These are phyloP conservation scores for Piedraia hortae DNA, from an alignment of 2,329 filamentous ascomycete genomes.

Conservation along the genomic window DNA sequence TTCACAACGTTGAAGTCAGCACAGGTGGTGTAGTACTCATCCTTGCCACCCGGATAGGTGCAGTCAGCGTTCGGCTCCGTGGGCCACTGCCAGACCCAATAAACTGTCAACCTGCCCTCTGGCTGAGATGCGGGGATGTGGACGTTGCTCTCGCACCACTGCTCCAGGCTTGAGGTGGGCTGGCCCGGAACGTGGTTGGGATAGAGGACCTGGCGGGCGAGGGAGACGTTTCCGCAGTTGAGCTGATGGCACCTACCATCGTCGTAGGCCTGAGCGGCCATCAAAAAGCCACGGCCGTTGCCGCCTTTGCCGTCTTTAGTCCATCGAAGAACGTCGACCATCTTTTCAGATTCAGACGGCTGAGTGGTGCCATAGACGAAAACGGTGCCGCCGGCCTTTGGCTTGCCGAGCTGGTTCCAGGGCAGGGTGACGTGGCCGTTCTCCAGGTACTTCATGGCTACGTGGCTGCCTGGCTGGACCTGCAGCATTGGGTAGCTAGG, in stretches of 20 bases:
- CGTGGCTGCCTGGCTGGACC: constrained; percentile 20
- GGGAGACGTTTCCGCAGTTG: constrained; percentile 32
- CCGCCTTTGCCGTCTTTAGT: constrained; percentile 55
- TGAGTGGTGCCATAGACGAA: too few species aligned
- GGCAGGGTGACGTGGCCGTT: constrained; percentile 21
- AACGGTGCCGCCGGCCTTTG: too few species aligned
- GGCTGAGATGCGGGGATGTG: constrained; percentile 35
- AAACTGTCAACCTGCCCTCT: constrained; percentile 46
- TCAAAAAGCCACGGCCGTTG: constrained; percentile 45
- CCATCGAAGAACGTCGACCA: constrained; percentile 49
- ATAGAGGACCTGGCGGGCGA: constrained; percentile 28
- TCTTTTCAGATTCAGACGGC: constrained; percentile 26
- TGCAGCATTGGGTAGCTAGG: too few species aligned
- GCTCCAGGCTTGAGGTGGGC: constrained; percentile 25
- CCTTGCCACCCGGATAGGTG: too few species aligned
- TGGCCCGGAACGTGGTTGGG: constrained; percentile 27
- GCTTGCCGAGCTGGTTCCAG: constrained; percentile 16
- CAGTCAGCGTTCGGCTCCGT: too few species aligned
- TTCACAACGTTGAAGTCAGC: too few species aligned
- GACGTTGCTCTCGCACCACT: too few species aligned
- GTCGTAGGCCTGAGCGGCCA: too few species aligned
- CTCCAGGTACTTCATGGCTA: too few species aligned
- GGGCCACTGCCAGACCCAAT: constrained; percentile 96
- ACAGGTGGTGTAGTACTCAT: too few species aligned
- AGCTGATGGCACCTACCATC: too few species aligned